These are phyloP conservation scores for Cryptosporidium ubiquitum DNA, from an alignment of 169 alveolate genomes.

Conservation along the genomic window DNA sequence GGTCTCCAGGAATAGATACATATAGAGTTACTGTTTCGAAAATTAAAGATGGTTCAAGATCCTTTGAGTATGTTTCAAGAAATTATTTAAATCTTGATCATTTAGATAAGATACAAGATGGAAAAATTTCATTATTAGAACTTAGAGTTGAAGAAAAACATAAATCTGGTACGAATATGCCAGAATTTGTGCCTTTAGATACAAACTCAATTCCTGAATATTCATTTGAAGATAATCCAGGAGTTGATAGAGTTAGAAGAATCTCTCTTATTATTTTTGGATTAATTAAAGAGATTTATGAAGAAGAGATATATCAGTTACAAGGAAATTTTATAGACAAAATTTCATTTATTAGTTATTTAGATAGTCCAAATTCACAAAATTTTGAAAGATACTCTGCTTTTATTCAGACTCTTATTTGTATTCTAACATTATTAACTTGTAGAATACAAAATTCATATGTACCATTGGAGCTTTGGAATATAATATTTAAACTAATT, in stretches of 20 bases:
- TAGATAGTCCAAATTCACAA: not conserved
- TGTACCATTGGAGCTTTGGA: constrained; percentile 46
- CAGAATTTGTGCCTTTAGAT: constrained; percentile 12
- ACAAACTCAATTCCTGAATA: constrained; percentile 66
- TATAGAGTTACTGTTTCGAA: constrained; percentile 5
- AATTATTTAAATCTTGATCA: constrained; percentile 10
- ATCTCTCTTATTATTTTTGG: constrained; percentile 12
- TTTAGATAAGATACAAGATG: not conserved
- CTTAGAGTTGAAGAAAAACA: not conserved
- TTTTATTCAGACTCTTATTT: constrained; percentile 32
- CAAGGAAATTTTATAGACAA: too few species aligned
- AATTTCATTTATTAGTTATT: not conserved
- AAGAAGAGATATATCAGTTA: not conserved
- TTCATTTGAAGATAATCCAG: constrained; percentile 24
- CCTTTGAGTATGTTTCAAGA: constrained; percentile 25
- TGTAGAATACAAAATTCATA: constrained; percentile 33
- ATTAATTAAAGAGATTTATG: not conserved
- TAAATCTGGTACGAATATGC: not conserved
- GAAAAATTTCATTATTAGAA: not conserved
- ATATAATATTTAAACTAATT: not conserved
- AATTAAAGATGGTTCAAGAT: not conserved
- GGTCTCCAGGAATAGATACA: constrained; percentile 74
- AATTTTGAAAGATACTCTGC: constrained; percentile 30
- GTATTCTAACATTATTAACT: constrained; percentile 23
- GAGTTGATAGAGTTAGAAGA: constrained; percentile 23